Evolutionary conservation across 768 basidiomycete species (phyloP).

Genomic region (Mrakia hoshinonis): DNA sequence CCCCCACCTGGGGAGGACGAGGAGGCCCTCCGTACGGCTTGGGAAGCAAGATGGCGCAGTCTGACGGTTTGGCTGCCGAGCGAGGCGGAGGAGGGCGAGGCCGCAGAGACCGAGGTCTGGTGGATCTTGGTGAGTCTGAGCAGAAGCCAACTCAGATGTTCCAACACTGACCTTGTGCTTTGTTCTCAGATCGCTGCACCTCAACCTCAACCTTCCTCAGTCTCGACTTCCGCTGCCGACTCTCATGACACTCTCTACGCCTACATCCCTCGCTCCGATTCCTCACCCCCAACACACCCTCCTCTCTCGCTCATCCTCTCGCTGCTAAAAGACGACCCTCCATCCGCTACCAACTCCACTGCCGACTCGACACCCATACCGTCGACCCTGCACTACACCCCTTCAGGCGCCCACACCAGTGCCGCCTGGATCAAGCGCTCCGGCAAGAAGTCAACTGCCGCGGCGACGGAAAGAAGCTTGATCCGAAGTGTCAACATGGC

Average conservation of each 20-base stretch:
- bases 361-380: neutral
- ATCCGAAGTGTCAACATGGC: neutral
- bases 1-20: neutral
- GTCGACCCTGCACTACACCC: neutral
- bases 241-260: neutral
- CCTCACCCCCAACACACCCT: neutral
- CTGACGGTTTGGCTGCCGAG: neutral
- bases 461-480: neutral
- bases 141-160: neutral
- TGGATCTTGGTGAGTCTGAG: neutral
- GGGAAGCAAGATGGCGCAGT: neutral
- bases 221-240: neutral
- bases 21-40: no score
- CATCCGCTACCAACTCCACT: neutral
- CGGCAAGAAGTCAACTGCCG: no score
- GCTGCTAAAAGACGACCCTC: neutral
- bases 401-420: neutral
- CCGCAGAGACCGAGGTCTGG: neutral
- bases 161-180: neutral
- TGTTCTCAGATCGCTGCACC: neutral
- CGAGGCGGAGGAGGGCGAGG: neutral
- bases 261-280: neutral
- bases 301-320: neutral
- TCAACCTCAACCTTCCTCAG: neutral
- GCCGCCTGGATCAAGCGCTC: neutral